phyloP scores from a whole-genome alignment of 2,329 filamentous ascomycete genomes.

The Pseudofabraea citricarpa region DNA sequence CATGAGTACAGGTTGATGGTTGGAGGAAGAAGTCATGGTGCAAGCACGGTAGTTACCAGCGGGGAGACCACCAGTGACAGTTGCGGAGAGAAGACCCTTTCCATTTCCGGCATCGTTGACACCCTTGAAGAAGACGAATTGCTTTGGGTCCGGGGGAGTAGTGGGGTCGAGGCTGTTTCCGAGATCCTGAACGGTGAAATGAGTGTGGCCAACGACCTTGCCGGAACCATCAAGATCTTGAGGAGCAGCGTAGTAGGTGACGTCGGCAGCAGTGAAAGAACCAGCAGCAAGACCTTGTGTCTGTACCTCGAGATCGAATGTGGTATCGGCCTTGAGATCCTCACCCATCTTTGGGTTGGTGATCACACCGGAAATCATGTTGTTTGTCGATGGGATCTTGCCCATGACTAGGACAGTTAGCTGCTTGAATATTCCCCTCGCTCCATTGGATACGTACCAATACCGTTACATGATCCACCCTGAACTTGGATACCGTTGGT shows the following conservation, averaged over 20 bases:
- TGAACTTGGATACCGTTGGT: conserved; percentile 55
- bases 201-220: conserved; percentile 33
- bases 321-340: conserved; percentile 15
- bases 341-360: conserved; percentile 21
- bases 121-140: conserved; percentile 37
- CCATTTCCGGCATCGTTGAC: conserved; percentile 36
- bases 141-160: conserved; percentile 23
- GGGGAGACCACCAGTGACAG: conserved; percentile 34
- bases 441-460: no score
- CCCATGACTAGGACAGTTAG: conserved; percentile 23
- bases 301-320: conserved; percentile 31
- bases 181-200: conserved; percentile 33
- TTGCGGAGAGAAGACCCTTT: conserved; percentile 31
- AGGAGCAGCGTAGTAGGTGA: conserved; percentile 34
- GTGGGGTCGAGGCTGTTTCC: conserved; percentile 28
- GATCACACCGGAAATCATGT: conserved; percentile 28
- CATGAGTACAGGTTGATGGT: conserved; percentile 39
- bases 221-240: conserved; percentile 28
- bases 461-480: conserved; percentile 53
- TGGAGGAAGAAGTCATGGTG: conserved; percentile 35
- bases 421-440: no score
- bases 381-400: conserved; percentile 24
- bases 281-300: conserved; percentile 30
- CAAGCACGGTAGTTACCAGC: conserved; percentile 39
- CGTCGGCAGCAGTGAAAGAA: conserved; percentile 32